A percentile compares a stretch with the other conserved stretches of the same genome.
Conservation (phyloP, 345 rosid species). For the Geranium rotundifolium region DNA sequence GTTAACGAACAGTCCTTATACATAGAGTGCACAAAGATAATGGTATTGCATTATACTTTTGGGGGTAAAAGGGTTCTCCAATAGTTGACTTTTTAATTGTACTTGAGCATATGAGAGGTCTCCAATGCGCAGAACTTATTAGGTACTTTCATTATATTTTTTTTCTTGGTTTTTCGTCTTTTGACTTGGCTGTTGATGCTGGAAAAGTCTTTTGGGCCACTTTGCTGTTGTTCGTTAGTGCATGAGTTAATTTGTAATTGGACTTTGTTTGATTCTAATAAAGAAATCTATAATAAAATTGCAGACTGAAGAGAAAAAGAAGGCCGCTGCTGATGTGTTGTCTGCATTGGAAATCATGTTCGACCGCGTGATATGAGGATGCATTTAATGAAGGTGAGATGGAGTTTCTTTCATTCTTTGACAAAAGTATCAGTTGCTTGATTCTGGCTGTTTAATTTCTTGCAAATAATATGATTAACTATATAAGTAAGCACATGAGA, state of each 20-base stretch:
- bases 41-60: too few relatives aligned
- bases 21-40: not conserved
- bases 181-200: not conserved
- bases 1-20: not conserved
- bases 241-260: not conserved
- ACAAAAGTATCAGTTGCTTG: not conserved
- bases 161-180: too few relatives aligned
- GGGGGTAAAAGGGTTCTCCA: not conserved
- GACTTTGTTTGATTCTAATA: too few relatives aligned
- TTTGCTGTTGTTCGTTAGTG: not conserved
- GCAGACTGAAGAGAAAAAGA: slow-evolving; percentile 67
- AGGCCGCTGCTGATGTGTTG: slow-evolving; percentile 90
- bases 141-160: not conserved
- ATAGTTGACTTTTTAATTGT: not conserved
- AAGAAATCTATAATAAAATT: not conserved
- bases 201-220: not conserved
- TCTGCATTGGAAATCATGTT: slow-evolving; percentile 76
- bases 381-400: slow-evolving; percentile 80
- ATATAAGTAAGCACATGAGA: too few relatives aligned
- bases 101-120: not conserved
- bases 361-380: slow-evolving; percentile 84
- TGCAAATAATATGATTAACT: not conserved
- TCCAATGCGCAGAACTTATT: too few relatives aligned
- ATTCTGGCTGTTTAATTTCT: not conserved
- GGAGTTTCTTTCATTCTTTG: not conserved